Evolutionary conservation across 2,329 filamentous ascomycete genomes (phyloP), one percentile per base, ranked within the genome.

Genomic region (Neopestalotiopsis rosae): DNA sequence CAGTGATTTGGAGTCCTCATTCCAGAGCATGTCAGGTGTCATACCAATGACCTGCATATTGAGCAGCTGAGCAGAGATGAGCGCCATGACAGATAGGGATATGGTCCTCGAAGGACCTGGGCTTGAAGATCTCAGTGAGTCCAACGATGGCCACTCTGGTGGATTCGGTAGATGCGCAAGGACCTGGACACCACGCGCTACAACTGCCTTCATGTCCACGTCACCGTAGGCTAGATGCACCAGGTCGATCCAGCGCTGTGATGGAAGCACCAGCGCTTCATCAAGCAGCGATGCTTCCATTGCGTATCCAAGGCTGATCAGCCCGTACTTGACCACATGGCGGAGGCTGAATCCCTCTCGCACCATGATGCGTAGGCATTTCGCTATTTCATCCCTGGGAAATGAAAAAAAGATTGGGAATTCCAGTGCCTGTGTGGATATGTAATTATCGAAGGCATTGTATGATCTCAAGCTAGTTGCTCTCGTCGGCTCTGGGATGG

Each of bases 281-380:
- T 69, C 65, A 57, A 68, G 69, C 1, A 71, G 6, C 1, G 24
- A 10, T 5, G 61, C 7, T 28, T 66, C 38, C 58, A 71, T 63
- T 2, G 56, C 61, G 28, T 71, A 61, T 13, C 69, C 68, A 4
- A 68, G 62, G 24, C n/a, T 42, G 32, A 71, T 69, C 1, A 71
- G 32, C 3, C 69, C 65, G 68, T 69, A 69, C 61, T 68, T 69
- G 1, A 69, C 38, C 20, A 71, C 32, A 32, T 71, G 67, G 20
- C 68, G 69, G 3, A 71, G 38, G 4, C 40, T 38, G 17, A 71
- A 71, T 7, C 58, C 28, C 57, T 71, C 68, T 32, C 65, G 65
- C 62, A 66, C 65, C 13, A 64, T 10, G 13, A 71, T 40, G 40
- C 42, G 68, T 65, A 34, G 71, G 71, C 30, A 61, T 61, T 32